Evolutionary conservation across 805 yeast genomes (phyloP), one percentile per base, ranked within the genome.

Genomic region (Vanderwaltozyma tropicalis): DNA sequence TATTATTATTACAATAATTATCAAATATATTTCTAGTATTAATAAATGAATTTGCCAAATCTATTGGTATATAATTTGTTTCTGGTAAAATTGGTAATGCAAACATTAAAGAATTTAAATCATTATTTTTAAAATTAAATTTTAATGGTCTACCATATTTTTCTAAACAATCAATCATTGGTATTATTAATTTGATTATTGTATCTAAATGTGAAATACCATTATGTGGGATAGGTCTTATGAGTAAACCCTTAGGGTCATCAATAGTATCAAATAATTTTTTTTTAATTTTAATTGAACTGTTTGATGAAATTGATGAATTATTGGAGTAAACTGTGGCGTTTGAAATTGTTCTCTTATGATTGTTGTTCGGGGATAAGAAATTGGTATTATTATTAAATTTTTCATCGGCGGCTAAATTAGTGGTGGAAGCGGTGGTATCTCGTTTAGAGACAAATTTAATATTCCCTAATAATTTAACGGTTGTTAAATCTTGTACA

Each of bases 41-140:
- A 4, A 13, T 25, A 10, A 6, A 32, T 8, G 16, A 32, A 32
- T 14, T 32, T 24, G 12, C 8, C n/a, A n/a, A n/a, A n/a, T n/a
- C n/a, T n/a, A n/a, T n/a, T n/a, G 27, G 3, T 11, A 38, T 7
- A 16, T 22, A 34, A 14, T 28, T 21, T 19, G 22, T 17, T 16
- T 30, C 71, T n/a, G 92, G 92, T 47, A 81, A 67, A 31, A 72
- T 72, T 3, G 92, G 92, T 41, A 81, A 64, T 0, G 80, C 88
- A 61, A 80, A 82, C 40, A 80, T 63, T 49, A 81, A 54, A 1
- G 84, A 76, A 2, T 66, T 55, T 11, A 61, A 57, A 45, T 78
- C 72, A 2, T 53, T 52, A 54, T 76, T 75, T 39, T 70, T 68
- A 22, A 78, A 69, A 35, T 63, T 63, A 50, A 81, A 72, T 41